These are phyloP conservation scores for Pseudogymnoascus sp. DNA, from an alignment of 2,329 filamentous ascomycete genomes.

Conservation along the genomic window DNA sequence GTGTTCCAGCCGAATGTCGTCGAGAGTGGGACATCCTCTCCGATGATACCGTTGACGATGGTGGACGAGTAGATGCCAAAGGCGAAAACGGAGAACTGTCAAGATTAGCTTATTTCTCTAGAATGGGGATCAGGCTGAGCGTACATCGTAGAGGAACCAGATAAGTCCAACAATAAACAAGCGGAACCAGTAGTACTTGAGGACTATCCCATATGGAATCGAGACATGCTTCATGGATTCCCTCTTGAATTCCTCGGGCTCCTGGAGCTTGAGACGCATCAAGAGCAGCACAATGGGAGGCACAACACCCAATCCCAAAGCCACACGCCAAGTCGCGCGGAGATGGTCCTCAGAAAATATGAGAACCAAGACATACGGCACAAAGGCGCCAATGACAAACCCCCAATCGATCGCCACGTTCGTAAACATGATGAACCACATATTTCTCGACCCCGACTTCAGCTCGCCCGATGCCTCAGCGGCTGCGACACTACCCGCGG, in stretches of 20 bases:
- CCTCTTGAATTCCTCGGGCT: constrained; percentile 66
- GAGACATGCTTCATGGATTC: constrained; percentile 32
- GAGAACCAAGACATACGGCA: constrained; percentile 59
- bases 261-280: constrained; percentile 63
- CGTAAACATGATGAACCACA: constrained; percentile 87
- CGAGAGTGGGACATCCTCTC: constrained; percentile 54
- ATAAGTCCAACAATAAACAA: constrained; percentile 63
- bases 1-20: constrained; percentile 83
- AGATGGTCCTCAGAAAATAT: constrained; percentile 50
- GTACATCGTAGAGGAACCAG: constrained; percentile 76
- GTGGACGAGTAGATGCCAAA: constrained; percentile 79
- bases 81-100: constrained; percentile 67
- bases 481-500: constrained; percentile 73
- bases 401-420: constrained; percentile 82
- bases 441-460: constrained; percentile 70
- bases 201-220: constrained; percentile 47
- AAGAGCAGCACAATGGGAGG: constrained; percentile 66
- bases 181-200: constrained; percentile 65
- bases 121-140: constrained; percentile 17
- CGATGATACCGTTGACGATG: constrained; percentile 61
- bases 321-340: constrained; percentile 72
- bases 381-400: constrained; percentile 72
- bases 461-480: constrained; percentile 80
- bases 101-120: constrained; percentile 14
- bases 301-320: constrained; percentile 69